Conservation (phyloP, 2,329 filamentous ascomycete species). For the Venturia aucupariae region DNA sequence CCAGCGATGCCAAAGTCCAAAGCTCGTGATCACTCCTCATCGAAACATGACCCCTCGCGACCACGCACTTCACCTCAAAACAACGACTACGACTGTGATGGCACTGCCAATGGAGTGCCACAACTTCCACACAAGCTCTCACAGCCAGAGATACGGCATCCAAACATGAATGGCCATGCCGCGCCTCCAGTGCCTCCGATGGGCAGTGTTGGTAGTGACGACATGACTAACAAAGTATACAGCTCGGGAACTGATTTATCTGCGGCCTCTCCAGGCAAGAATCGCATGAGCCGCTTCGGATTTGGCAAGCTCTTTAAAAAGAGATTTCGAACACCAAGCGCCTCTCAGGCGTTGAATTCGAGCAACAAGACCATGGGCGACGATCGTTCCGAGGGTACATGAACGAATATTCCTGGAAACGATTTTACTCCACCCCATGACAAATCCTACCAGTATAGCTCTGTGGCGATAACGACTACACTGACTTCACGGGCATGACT, state of each 20-base stretch:
- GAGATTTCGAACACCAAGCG: not conserved
- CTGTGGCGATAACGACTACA: not conserved
- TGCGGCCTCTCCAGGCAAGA: not conserved
- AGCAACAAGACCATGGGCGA: constrained; percentile 1
- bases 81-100: not conserved
- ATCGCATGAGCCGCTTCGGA: constrained; percentile 7
- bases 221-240: constrained; percentile 3
- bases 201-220: not conserved
- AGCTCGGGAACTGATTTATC: not conserved
- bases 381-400: not conserved
- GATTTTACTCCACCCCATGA: not conserved
- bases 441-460: not conserved
- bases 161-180: constrained; percentile 6
- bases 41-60: constrained; percentile 4
- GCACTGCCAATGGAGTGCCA: not conserved
- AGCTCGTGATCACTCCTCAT: not conserved
- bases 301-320: constrained; percentile 10
- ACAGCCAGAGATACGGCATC: constrained; percentile 5
- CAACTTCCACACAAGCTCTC: not conserved
- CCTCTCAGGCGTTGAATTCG: not conserved
- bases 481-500: not conserved
- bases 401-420: not conserved
- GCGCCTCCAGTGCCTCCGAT: not conserved
- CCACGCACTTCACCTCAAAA: constrained; percentile 8
- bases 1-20: constrained; percentile 16